These are phyloP conservation scores for Sistotremastrum suecicum DNA, from an alignment of 768 basidiomycete species.

Conservation along the genomic window DNA sequence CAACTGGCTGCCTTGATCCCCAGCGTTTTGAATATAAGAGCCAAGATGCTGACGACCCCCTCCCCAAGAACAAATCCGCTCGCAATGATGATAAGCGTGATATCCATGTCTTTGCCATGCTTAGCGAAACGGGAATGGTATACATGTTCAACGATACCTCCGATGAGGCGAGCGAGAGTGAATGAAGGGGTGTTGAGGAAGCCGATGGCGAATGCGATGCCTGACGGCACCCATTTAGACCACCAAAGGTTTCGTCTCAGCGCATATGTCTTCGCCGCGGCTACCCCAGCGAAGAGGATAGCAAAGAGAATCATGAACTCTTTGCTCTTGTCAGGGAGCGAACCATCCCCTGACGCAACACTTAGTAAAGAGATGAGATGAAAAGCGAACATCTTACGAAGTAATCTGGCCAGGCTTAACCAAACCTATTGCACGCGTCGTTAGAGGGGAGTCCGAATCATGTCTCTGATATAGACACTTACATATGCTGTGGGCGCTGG, in stretches of 20 bases:
- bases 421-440: conserved; percentile 35
- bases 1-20: conserved; percentile 72
- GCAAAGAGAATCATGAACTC: conserved; percentile 75
- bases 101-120: conserved; percentile 33
- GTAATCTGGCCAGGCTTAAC: conserved; percentile 61
- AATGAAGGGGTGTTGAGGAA: conserved; percentile 95
- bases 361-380: conserved; percentile 11
- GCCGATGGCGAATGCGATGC: conserved; percentile 89
- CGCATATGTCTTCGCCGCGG: conserved; percentile 52
- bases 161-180: conserved; percentile 80
- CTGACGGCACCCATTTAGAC: conserved; percentile 79
- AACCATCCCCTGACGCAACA: conserved; percentile 53
- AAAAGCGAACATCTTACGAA: conserved; percentile 35
- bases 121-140: conserved; percentile 38
- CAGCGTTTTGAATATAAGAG: conserved; percentile 56
- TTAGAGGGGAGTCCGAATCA: no score
- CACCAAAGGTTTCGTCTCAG: conserved; percentile 32
- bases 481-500: conserved; percentile 83
- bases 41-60: conserved; percentile 75
- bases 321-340: conserved; percentile 61
- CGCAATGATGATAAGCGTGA: conserved; percentile 73
- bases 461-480: no score
- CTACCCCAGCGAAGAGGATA: conserved; percentile 49
- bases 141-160: conserved; percentile 67
- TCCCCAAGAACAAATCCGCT: conserved; percentile 95